phyloP scores from a whole-genome alignment of 768 basidiomycete species.

The Mycena filopes region DNA sequence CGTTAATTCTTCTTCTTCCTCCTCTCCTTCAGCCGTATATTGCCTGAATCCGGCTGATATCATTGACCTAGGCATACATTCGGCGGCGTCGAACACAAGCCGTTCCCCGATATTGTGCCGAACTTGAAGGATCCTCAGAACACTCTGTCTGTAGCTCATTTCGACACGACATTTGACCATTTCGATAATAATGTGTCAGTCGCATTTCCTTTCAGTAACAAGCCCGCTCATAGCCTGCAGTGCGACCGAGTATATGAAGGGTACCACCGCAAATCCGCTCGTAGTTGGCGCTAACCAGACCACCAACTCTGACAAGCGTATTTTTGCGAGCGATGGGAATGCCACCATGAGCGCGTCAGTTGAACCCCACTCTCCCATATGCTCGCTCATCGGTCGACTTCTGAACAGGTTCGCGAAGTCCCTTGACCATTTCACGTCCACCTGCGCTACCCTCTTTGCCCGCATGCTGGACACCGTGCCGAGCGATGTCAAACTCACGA shows the following conservation, averaged over 20 bases:
- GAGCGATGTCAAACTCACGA: too few relatives aligned
- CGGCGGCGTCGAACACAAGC: neutral
- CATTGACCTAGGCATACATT: conserved; percentile 11
- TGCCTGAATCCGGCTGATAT: too few relatives aligned
- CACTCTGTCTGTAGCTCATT: neutral
- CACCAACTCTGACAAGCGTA: conserved; percentile 47
- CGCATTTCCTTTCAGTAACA: neutral
- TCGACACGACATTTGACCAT: neutral
- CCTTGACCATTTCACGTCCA: too few relatives aligned
- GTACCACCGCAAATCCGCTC: conserved; percentile 47
- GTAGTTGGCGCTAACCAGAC: conserved; percentile 48
- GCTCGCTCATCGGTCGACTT: neutral
- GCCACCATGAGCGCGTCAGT: conserved; percentile 44
- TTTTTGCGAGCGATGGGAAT: conserved; percentile 49
- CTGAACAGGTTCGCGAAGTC: too few relatives aligned
- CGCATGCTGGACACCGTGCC: too few relatives aligned
- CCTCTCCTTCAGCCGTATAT: neutral
- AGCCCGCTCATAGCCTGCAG: too few relatives aligned
- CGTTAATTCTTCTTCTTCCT: neutral
- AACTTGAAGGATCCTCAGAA: neutral
- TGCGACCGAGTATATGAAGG: conserved; percentile 49
- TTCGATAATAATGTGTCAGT: conserved; percentile 10
- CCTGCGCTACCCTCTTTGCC: too few relatives aligned
- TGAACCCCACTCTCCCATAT: neutral
- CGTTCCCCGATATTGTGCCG: conserved; percentile 1